Conservation (phyloP, 2,329 filamentous ascomycete genomes). For the Colletotrichum euphorbiae region DNA sequence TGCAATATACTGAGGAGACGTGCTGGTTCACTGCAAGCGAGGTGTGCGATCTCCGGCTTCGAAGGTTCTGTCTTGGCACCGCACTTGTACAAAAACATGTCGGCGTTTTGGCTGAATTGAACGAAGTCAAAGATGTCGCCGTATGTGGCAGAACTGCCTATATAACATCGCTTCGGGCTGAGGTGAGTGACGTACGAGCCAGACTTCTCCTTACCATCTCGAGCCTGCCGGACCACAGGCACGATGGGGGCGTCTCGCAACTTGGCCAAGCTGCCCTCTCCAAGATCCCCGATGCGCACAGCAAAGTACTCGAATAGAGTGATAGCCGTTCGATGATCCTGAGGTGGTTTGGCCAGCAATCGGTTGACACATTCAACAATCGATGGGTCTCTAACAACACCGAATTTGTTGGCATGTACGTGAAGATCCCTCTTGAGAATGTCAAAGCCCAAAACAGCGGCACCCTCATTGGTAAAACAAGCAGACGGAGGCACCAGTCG, state of each 20-base stretch:
- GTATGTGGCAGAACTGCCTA: slow-evolving; percentile 78
- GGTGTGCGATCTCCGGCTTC: slow-evolving; percentile 83
- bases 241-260: slow-evolving; percentile 77
- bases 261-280: slow-evolving; percentile 67
- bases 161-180: slow-evolving; percentile 80
- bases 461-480: slow-evolving; percentile 85
- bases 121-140: slow-evolving; percentile 97
- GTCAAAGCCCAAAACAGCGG: slow-evolving; percentile 82
- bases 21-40: slow-evolving; percentile 86
- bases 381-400: slow-evolving; percentile 83
- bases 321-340: slow-evolving; percentile 72
- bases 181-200: slow-evolving; percentile 62
- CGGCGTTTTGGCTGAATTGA: slow-evolving; percentile 89
- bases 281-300: slow-evolving; percentile 79
- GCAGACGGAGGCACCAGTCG: slow-evolving; percentile 76
- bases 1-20: slow-evolving; percentile 84
- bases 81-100: slow-evolving; percentile 87
- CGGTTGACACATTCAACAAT: slow-evolving; percentile 81
- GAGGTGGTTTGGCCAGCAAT: slow-evolving; percentile 78
- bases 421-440: slow-evolving; percentile 83
- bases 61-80: slow-evolving; percentile 94
- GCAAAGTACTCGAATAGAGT: slow-evolving; percentile 87
- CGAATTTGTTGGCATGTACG: slow-evolving; percentile 78
- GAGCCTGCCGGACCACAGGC: slow-evolving; percentile 64
- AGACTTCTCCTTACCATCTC: slow-evolving; percentile 38